Conservation (phyloP, 805 yeast species). For the Metschnikowia similis region DNA sequence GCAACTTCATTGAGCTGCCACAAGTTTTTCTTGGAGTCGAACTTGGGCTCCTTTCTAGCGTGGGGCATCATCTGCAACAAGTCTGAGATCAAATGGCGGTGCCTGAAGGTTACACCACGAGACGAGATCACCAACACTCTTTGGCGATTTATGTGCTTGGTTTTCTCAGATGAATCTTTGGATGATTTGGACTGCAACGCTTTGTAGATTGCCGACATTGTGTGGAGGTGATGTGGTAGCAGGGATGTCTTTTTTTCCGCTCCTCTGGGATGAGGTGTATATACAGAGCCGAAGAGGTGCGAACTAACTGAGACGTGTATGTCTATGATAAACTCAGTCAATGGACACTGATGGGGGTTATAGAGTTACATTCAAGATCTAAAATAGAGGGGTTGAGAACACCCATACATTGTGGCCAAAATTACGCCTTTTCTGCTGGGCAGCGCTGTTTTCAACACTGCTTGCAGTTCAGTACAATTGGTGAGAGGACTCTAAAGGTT, state of each 20-base stretch:
- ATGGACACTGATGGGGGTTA: too few species aligned
- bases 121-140: conserved; percentile 86
- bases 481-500: too few species aligned
- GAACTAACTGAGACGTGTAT: background rate
- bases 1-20: conserved; percentile 92
- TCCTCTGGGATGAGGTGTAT: conserved; percentile 3
- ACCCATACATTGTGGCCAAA: too few species aligned
- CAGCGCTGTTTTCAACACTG: too few species aligned
- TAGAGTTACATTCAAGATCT: background rate
- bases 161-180: conserved; percentile 43
- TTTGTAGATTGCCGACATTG: conserved; percentile 44
- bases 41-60: conserved; percentile 91
- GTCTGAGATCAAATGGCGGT: conserved; percentile 89
- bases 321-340: too few species aligned
- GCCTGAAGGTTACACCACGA: conserved; percentile 92
- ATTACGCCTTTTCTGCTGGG: too few species aligned
- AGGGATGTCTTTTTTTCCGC: background rate
- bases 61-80: conserved; percentile 80
- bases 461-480: too few species aligned
- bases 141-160: conserved; percentile 75
- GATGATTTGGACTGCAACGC: conserved; percentile 44
- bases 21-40: conserved; percentile 87
- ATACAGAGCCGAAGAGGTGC: conserved; percentile 5
- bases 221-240: conserved; percentile 3
- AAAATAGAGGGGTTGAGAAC: background rate